These are phyloP conservation scores for Cucurbita argyrosperma DNA, from an alignment of 306 rosid species.

Conservation along the genomic window DNA sequence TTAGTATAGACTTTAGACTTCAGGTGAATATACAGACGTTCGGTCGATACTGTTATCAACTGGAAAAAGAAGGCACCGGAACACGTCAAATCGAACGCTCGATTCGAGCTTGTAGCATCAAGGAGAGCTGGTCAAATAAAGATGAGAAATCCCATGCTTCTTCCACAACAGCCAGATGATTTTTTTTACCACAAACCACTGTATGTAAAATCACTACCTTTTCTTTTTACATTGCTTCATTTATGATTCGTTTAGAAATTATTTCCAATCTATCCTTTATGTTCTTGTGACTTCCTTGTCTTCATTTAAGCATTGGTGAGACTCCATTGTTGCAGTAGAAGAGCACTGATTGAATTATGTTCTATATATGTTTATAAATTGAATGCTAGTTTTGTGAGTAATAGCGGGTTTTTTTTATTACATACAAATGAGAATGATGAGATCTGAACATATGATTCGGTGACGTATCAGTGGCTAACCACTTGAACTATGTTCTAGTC, in stretches of 20 bases:
- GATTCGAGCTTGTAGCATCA: constrained; percentile 53
- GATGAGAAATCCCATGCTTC: constrained; percentile 53
- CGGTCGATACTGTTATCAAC: constrained; percentile 47
- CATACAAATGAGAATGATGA: not conserved
- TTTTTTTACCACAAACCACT: not conserved
- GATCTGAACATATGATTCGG: not conserved
- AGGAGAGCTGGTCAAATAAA: constrained; percentile 63
- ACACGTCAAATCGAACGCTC: constrained; percentile 59
- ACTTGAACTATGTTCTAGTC: not conserved
- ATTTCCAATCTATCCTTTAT: not conserved
- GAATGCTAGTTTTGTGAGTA: not conserved
- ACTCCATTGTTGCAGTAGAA: not conserved
- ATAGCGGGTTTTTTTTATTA: not conserved
- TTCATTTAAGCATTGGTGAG: not conserved
- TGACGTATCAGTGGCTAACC: not conserved
- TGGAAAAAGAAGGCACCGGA: constrained; percentile 58
- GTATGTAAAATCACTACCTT: not conserved
- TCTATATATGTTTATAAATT: not conserved
- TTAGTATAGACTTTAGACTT: constrained; percentile 73
- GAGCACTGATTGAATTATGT: not conserved
- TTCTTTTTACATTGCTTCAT: not conserved
- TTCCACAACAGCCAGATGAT: constrained; percentile 58
- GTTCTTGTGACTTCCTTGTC: not conserved
- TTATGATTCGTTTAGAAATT: not conserved
- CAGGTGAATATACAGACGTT: constrained; percentile 64